A percentile compares a stretch with the other conserved stretches of the same genome.
phyloP scores from a whole-genome alignment of 1,284 basidiomycete genomes.

The Cryptococcus amylolentus region DNA sequence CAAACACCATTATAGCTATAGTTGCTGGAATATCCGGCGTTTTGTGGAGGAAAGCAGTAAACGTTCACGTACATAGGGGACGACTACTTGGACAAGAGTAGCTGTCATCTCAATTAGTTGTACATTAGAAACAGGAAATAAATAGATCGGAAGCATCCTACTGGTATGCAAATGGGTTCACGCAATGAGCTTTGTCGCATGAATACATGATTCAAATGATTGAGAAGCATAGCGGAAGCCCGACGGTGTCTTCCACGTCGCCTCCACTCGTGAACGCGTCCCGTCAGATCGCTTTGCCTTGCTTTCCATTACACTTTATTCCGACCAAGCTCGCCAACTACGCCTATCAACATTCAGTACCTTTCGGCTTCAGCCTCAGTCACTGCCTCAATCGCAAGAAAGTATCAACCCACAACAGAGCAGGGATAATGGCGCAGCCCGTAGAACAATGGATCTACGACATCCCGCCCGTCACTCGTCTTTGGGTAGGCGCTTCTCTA shows the following conservation, averaged over 20 bases:
- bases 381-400: not conserved
- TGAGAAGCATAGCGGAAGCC: too few species aligned
- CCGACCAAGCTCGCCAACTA: not conserved
- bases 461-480: slow-evolving; percentile 81
- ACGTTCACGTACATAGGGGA: too few species aligned
- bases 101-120: not conserved
- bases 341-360: not conserved
- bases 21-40: too few species aligned
- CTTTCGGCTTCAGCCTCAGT: not conserved
- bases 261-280: too few species aligned
- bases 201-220: too few species aligned
- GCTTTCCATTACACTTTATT: not conserved
- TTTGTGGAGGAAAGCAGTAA: too few species aligned
- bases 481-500: slow-evolving; percentile 73
- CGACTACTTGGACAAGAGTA: not conserved
- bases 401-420: not conserved
- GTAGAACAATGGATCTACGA: slow-evolving; percentile 64
- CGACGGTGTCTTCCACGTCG: too few species aligned
- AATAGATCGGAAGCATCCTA: not conserved
- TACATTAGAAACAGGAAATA: not conserved
- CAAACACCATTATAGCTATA: too few species aligned
- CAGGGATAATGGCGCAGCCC: slow-evolving; percentile 30
- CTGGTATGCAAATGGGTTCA: not conserved
- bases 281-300: too few species aligned
- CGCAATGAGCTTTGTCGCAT: too few species aligned